phyloP scores from a whole-genome alignment of 495 filamentous ascomycete genomes.

The Xylaria sp. region DNA sequence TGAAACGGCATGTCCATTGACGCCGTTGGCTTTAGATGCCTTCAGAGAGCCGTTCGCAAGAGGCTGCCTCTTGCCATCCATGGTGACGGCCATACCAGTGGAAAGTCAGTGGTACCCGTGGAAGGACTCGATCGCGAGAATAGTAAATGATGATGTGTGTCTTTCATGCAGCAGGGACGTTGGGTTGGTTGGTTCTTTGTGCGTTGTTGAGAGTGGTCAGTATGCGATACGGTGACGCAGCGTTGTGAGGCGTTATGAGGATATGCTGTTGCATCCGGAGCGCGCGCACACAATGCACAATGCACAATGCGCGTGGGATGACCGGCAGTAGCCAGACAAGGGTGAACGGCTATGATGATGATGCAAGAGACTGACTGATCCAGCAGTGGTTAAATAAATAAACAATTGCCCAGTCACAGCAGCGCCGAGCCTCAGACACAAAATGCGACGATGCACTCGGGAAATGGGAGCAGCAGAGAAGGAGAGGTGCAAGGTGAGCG shows the following conservation, averaged over 20 bases:
- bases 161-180: background rate
- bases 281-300: constrained; percentile 14
- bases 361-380: background rate
- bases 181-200: background rate
- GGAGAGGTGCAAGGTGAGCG: constrained; percentile 3
- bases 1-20: constrained; percentile 24
- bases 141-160: background rate
- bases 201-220: background rate
- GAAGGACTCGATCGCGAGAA: background rate
- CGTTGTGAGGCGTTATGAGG: no score
- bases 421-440: background rate
- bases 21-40: constrained; percentile 33
- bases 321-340: background rate
- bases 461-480: background rate
- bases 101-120: background rate
- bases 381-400: constrained; percentile 15
- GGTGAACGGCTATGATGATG: background rate
- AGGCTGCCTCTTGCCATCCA: constrained; percentile 34
- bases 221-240: constrained; percentile 14
- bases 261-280: constrained; percentile 18
- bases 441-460: constrained; percentile 5
- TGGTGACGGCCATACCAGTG: constrained; percentile 26
- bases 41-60: constrained; percentile 46
- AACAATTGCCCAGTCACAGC: constrained; percentile 7
- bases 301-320: constrained; percentile 19